Evolutionary conservation across 2,329 filamentous ascomycete genomes (phyloP).

Genomic region (Cladosporium sp.): DNA sequence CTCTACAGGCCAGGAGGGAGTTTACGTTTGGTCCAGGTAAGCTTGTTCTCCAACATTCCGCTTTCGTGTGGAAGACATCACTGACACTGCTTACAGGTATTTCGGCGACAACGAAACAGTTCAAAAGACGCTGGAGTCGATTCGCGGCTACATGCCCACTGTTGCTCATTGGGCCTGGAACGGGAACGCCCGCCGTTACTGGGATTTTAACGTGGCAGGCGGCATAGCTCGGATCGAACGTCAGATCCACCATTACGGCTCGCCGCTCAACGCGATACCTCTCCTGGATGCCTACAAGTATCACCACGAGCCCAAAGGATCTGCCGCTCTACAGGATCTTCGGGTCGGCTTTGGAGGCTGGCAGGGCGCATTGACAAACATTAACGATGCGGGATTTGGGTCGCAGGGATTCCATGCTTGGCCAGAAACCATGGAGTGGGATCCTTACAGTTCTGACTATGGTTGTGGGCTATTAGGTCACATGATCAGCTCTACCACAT

Average conservation of each 20-base stretch:
- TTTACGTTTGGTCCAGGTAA: conserved; percentile 48
- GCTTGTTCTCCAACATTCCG: background rate
- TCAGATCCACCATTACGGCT: conserved; percentile 63
- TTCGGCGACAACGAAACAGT: conserved; percentile 51
- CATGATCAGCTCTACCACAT: conserved; percentile 52
- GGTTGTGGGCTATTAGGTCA: conserved; percentile 57
- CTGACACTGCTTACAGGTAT: conserved; percentile 51
- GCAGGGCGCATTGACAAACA: conserved; percentile 56
- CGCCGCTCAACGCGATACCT: conserved; percentile 57
- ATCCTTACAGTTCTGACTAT: conserved; percentile 59
- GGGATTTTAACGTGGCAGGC: conserved; percentile 57
- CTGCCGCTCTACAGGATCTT: conserved; percentile 50
- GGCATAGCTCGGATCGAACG: conserved; percentile 46
- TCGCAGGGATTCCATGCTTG: conserved; percentile 59
- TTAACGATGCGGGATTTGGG: conserved; percentile 56
- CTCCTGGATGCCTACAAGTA: conserved; percentile 54
- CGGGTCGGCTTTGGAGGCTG: conserved; percentile 57
- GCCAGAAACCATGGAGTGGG: conserved; percentile 58
- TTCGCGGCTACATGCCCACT: conserved; percentile 58
- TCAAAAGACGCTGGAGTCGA: conserved; percentile 55
- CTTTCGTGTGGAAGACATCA: background rate
- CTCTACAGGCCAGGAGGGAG: conserved; percentile 61
- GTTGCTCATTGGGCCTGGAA: conserved; percentile 65
- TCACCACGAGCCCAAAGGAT: conserved; percentile 35
- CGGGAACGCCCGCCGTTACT: conserved; percentile 61